Base-by-base conservation (phyloP, 352 stramenopile genomes). In the Phytopythium chamaehyphon region DNA sequence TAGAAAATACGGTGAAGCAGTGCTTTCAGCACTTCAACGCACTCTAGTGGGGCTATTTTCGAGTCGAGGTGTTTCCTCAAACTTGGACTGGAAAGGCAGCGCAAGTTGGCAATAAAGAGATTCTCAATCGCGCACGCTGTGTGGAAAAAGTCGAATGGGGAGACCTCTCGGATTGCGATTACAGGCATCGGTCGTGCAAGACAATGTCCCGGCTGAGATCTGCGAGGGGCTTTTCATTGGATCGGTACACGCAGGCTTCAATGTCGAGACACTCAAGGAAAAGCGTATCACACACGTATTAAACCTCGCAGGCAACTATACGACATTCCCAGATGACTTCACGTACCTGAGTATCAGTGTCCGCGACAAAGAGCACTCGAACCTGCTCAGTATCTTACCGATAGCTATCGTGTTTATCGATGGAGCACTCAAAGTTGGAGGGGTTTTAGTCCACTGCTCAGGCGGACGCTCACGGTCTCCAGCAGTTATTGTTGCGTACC, bases 331-430 rank as follows among this genome's bases (percentile, higher is more conserved):
- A 1, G 69, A 88, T 10, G 64, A 83, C 19, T 96, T 96, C 50
- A 92, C 78, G 18, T 97, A 97, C 67, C 63, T 96, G 37, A 95
- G 80, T 54, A 59, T 96, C n/a, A 81, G 76, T 50, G 76, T 97
- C 23, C 76, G 89, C 22, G 89, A 97, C 64, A 96, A 96, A 51
- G 87, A 96, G 50, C 83, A 93, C 50, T 66, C 89, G 2, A 94
- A 96, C 45, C 55, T 97, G 54, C 71, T 97, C 14, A 93, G 86
- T 56, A 92, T 76, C 35, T 62, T 97, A 2, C 86, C 86, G 0
- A 51, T 88, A 23, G 73, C 81, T 2, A 72, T 74, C 7, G 60
- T 95, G 1, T 97, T 97, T 55, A 78, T 97, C 21, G 71, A 92
- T 35, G 69, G 73, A 23, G 88, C 71, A 0, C 51, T 95, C 2